Base-by-base conservation (phyloP, 2,329 filamentous ascomycete species). In the Clarireedia hainanense region DNA sequence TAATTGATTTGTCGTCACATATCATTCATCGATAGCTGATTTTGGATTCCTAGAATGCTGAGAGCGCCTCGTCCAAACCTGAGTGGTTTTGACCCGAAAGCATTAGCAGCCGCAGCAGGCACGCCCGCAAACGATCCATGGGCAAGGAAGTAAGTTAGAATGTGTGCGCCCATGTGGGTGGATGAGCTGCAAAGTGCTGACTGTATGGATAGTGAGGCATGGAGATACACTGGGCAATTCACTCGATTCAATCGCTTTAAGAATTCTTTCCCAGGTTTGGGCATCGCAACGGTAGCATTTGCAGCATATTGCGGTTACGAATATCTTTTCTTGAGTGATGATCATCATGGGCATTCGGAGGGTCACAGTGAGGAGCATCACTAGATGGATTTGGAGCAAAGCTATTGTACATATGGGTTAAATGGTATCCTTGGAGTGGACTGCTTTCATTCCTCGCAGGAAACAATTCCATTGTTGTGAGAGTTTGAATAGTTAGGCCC, bases 161-260 rank as follows among this genome's bases (percentile, higher is more conserved):
- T 37, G 14, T 45, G 17, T 37, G 37, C 17, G 23, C 17, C 14
- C 6, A 24, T 52, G 36, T 40, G 23, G 43, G 54, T 23, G 40
- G 26, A 46, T 20, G 14, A 23, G n/a, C 20, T 4, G 43, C 48
- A 48, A 30, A 27, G 17, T 57, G 40, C 57, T 64, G 47, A 61
- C 55, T 57, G n/a, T 62, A 70, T 96, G 94, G 77, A 62, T 71
- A 99, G 94, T 70, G 94, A 99, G 78, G 81, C 88, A 70, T 99
- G 94, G 94, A 83, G 94, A 74, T 96, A 96, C 78, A 85, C 81
- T 37, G 94, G 92, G 61, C 85, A 83, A 54, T 97, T 96, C 78
- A 86, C 85, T 63, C 83, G 92, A 66, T 88, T 79, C 76, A 95
- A 96, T 76, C 87, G 94, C 66, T 94, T 96, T 78, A 91, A 86